Conservation (phyloP, 1,284 basidiomycete species). For the Cutaneotrichosporon mucoides region DNA sequence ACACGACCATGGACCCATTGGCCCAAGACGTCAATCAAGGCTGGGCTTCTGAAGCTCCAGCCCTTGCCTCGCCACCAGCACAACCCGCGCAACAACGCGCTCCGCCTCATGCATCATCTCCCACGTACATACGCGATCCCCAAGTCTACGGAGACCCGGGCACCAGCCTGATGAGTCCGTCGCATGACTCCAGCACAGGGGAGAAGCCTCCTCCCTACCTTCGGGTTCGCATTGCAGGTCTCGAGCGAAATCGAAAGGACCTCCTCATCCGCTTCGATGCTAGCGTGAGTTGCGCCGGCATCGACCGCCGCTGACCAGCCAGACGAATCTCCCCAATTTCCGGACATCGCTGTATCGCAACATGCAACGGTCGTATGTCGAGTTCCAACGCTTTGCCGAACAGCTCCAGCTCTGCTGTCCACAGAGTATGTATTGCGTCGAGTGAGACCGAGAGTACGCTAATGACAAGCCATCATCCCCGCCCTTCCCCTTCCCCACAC, state of each 20-base stretch:
- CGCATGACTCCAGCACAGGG: slow-evolving; percentile 1
- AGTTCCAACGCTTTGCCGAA: slow-evolving; percentile 89
- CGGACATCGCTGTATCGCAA: slow-evolving; percentile 82
- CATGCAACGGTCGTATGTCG: slow-evolving; percentile 81
- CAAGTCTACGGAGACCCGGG: slow-evolving; percentile 44
- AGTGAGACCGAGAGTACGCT: no score
- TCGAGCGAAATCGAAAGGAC: slow-evolving; percentile 90
- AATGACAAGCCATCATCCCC: slow-evolving; percentile 65
- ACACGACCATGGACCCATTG: slow-evolving; percentile 20
- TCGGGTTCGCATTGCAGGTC: slow-evolving; percentile 75
- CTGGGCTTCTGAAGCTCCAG: slow-evolving; percentile 11
- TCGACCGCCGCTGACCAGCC: slow-evolving; percentile 7
- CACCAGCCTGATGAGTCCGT: slow-evolving; percentile 26
- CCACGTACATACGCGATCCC: slow-evolving; percentile 28
- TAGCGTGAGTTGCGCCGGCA: slow-evolving; percentile 58
- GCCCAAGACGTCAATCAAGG: slow-evolving; percentile 20
- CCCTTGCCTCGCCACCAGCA: not conserved
- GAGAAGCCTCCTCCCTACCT: slow-evolving; percentile 59
- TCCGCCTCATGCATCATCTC: not conserved
- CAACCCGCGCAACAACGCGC: not conserved
- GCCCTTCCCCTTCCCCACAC: slow-evolving; percentile 87
- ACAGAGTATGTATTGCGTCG: slow-evolving; percentile 54
- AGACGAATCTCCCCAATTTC: slow-evolving; percentile 92
- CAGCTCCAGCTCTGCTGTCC: slow-evolving; percentile 75
- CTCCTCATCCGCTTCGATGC: slow-evolving; percentile 87